Base-by-base conservation (phyloP, 352 stramenopile genomes). In the Aphanomyces cochlioides region DNA sequence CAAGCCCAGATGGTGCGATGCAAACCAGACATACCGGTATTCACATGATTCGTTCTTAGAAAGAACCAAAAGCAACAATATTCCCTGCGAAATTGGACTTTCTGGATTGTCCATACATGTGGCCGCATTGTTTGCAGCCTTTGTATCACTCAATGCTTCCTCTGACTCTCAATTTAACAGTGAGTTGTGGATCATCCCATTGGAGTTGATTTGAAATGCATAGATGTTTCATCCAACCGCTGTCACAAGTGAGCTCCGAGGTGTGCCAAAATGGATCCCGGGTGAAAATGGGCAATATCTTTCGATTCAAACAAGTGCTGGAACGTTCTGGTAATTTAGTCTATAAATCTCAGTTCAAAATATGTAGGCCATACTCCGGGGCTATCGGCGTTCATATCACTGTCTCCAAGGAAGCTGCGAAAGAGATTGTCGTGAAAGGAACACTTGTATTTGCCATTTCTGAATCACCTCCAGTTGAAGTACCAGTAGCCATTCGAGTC, bases 31-130 rank as follows among this genome's bases (percentile, higher is more conserved):
- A 28, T 28, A n/a, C n/a, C n/a, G n/a, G n/a, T n/a, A 66, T 66
- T 21, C 21, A 58, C 41, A 41, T 67, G 1, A 5, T 67, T 58
- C 7, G 8, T 37, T 38, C 3, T 19, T 64, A 19, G 57, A 64
- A 28, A n/a, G 17, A 12, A 69, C 53, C 59, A 50, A 79, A 75
- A 19, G 77, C 78, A 43, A 88, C 76, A 43, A 75, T 89, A 2
- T 88, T 92, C 15, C 88, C 89, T 3, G 75, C 86, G 8, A 72
- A 66, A 13, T 79, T 96, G 56, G 81, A 95, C 19, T 77, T 83
- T 21, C 88, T 83, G 0, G 77, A 95, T 56, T 95, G 88, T 38
- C 87, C 87, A 66, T 92, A 89, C 72, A 91, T 95, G 84, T 96
- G 86, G 85, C 89, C 89, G 28, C 77, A 90, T 40, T 95, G 89